These are phyloP conservation scores for Hibiscus trionum DNA, from an alignment of 345 rosid genomes.

Conservation along the genomic window DNA sequence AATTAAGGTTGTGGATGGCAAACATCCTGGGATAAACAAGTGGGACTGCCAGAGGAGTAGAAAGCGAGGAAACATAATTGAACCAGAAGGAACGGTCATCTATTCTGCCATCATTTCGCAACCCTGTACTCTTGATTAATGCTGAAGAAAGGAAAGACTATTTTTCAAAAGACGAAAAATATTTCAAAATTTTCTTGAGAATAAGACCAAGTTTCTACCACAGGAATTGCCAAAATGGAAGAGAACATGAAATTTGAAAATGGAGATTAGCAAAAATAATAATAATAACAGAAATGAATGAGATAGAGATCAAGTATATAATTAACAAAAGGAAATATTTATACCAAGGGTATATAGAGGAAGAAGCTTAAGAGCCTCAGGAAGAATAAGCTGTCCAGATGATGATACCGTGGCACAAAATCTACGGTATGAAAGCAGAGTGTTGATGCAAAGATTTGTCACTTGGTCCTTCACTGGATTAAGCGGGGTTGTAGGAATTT, in stretches of 20 bases:
- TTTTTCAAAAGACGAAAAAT: background rate
- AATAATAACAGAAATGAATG: background rate
- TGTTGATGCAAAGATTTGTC: conserved; percentile 59
- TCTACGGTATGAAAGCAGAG: conserved; percentile 78
- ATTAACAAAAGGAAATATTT: background rate
- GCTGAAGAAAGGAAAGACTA: conserved; percentile 36
- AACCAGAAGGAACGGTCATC: conserved; percentile 93
- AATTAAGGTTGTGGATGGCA: conserved; percentile 67
- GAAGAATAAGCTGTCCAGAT: conserved; percentile 92
- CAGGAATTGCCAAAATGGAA: background rate
- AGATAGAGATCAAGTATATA: background rate
- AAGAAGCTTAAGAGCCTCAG: conserved; percentile 94
- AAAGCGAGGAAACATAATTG: conserved; percentile 55
- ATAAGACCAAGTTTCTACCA: background rate
- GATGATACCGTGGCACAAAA: conserved; percentile 95
- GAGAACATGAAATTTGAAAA: background rate
- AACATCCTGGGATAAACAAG: conserved; percentile 86
- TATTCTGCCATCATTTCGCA: conserved; percentile 75
- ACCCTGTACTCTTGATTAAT: conserved; percentile 67
- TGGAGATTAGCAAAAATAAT: background rate
- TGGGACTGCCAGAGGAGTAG: conserved; percentile 70
- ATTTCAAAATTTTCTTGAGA: background rate
- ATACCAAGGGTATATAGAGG: conserved; percentile 91
- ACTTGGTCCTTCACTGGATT: conserved; percentile 61
- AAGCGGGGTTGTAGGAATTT: conserved; percentile 62